Conservation (phyloP, 2,329 filamentous ascomycete species). For the Apiospora phragmitis region DNA sequence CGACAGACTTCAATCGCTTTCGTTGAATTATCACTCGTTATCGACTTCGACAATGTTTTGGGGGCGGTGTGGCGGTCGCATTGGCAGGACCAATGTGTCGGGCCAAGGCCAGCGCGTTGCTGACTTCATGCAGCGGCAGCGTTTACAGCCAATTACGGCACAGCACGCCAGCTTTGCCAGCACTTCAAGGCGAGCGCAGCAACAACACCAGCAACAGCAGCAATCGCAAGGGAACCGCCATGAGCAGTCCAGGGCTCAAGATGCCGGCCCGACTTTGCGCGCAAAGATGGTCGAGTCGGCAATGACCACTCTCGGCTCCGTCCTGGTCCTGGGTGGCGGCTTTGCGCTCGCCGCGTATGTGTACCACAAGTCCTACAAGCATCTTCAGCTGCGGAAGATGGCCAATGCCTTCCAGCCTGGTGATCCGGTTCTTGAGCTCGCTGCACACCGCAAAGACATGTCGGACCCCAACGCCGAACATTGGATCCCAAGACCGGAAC, state of each 20-base stretch:
- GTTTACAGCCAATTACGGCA: background rate
- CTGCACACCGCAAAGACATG: constrained; percentile 62
- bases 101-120: background rate
- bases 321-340: constrained; percentile 67
- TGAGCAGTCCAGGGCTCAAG: background rate
- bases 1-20: background rate
- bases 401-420: constrained; percentile 87
- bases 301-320: constrained; percentile 74
- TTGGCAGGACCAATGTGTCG: constrained; percentile 1
- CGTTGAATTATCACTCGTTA: background rate
- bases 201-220: background rate
- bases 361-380: constrained; percentile 86
- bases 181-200: background rate
- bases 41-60: background rate
- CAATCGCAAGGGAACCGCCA: background rate
- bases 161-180: background rate
- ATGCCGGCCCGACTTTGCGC: background rate
- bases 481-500: constrained; percentile 85
- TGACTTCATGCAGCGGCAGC: background rate
- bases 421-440: constrained; percentile 83
- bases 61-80: background rate
- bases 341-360: constrained; percentile 69
- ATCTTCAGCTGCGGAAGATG: constrained; percentile 89
- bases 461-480: constrained; percentile 53
- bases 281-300: constrained; percentile 72